These are phyloP conservation scores for Colletotrichum sp. DNA, from an alignment of 2,329 filamentous ascomycete species.

Conservation along the genomic window DNA sequence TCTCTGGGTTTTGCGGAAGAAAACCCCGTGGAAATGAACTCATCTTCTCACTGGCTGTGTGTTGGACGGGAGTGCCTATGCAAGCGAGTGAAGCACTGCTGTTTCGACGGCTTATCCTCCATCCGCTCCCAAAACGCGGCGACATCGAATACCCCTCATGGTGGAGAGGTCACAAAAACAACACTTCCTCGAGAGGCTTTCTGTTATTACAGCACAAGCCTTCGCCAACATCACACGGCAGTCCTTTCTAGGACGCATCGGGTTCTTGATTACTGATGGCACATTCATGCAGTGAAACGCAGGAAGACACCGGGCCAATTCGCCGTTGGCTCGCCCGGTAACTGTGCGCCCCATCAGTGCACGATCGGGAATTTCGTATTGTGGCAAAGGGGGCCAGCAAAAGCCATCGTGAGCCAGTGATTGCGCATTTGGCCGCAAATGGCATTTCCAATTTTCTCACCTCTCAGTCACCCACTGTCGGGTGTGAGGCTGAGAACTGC, in stretches of 20 bases:
- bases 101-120: background rate
- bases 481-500: slow-evolving; percentile 7
- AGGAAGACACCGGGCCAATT: background rate
- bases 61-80: background rate
- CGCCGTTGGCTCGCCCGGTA: background rate
- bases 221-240: background rate
- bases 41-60: background rate
- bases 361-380: background rate
- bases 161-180: background rate
- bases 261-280: slow-evolving; percentile 7
- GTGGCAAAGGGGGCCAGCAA: background rate
- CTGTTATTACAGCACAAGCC: background rate
- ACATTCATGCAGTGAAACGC: slow-evolving; percentile 6
- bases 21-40: background rate
- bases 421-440: slow-evolving; percentile 14
- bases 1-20: background rate
- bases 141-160: background rate
- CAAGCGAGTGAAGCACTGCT: background rate
- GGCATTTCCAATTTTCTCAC: slow-evolving; percentile 1
- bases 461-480: background rate
- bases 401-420: slow-evolving; percentile 6
- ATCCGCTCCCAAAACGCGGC: background rate
- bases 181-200: background rate
- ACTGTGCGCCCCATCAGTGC: background rate
- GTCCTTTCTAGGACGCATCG: background rate